Evolutionary conservation across 495 filamentous ascomycete species (phyloP).

Genomic region (Penicillium desertorum): DNA sequence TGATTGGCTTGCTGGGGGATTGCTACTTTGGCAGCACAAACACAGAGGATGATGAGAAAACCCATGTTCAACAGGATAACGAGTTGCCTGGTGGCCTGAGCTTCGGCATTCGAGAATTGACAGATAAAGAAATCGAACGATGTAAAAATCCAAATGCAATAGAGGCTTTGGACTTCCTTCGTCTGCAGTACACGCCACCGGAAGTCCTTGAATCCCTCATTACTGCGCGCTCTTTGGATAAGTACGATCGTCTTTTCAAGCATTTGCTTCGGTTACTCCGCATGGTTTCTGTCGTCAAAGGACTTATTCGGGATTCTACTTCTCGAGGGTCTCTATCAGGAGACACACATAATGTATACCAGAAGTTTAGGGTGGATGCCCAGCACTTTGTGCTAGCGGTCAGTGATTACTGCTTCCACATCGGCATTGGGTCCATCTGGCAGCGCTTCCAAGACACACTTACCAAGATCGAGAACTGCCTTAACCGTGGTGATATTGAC

Average conservation of each 20-base stretch:
- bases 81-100: constrained; percentile 78
- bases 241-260: constrained; percentile 83
- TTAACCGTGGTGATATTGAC: constrained; percentile 49
- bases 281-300: constrained; percentile 74
- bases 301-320: constrained; percentile 63
- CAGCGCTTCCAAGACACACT: constrained; percentile 63
- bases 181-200: constrained; percentile 80
- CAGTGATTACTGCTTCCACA: constrained; percentile 72
- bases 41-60: constrained; percentile 20
- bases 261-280: constrained; percentile 73
- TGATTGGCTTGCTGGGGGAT: constrained; percentile 84
- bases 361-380: constrained; percentile 70
- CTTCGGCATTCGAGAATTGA: constrained; percentile 83
- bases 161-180: constrained; percentile 87
- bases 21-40: constrained; percentile 52
- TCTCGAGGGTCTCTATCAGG: constrained; percentile 39
- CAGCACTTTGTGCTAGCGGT: constrained; percentile 72
- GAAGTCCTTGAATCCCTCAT: constrained; percentile 70
- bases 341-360: constrained; percentile 45
- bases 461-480: constrained; percentile 56
- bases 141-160: constrained; percentile 77
- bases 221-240: constrained; percentile 61
- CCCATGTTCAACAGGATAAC: constrained; percentile 34
- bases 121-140: constrained; percentile 68
- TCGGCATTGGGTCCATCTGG: constrained; percentile 72